Base-by-base conservation (phyloP, 2,329 filamentous ascomycete species). In the Diaporthe sp. region DNA sequence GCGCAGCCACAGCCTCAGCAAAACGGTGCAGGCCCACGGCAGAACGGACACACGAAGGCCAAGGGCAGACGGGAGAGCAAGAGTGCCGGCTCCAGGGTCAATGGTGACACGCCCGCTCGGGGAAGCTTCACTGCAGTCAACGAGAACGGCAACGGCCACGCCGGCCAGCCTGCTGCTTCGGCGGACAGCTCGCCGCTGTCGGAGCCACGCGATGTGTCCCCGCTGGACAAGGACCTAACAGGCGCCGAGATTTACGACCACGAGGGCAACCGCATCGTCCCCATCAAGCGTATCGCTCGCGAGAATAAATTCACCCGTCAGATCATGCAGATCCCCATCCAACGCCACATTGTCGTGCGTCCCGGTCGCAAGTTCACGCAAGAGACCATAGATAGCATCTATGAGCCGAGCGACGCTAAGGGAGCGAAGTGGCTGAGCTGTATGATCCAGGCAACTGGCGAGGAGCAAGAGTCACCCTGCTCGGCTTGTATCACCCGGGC, bases 391-490 rank as follows among this genome's bases (percentile, higher is more conserved):
- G 81, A 83, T 4, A 82, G 79, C 39, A 85, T 88, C 49, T 86
- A 87, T 71, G 84, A 85, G 17, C 82, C 84, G 9, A 81, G 80
- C n/a, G 85, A 87, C 61, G 80, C 79, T 3, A 86, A 87, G 77
- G 84, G 82, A 1, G 82, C 85, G 67, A 87, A 86, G 77, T 89
- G 87, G 86, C 77, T 88, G 10, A 85, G 85, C 17, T 86, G 85
- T 74, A 87, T 88, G 83, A 87, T 89, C 44, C 87, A 89, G 75
- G 88, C 88, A 2, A 88, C 84, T 0, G 88, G 88, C 1, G 81
- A 84, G 17, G 74, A 86, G 4, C 86, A 87, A 74, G 76, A 79
- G 0, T 79, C 81, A 28, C 82, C 84, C 39, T 89, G 88, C 70
- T 77, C 81, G 0, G 84, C 82, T 1, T 89, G 88, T 72, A 79